phyloP scores from a whole-genome alignment of 108 stramenopile genomes.

The Cyclotella sp. region DNA sequence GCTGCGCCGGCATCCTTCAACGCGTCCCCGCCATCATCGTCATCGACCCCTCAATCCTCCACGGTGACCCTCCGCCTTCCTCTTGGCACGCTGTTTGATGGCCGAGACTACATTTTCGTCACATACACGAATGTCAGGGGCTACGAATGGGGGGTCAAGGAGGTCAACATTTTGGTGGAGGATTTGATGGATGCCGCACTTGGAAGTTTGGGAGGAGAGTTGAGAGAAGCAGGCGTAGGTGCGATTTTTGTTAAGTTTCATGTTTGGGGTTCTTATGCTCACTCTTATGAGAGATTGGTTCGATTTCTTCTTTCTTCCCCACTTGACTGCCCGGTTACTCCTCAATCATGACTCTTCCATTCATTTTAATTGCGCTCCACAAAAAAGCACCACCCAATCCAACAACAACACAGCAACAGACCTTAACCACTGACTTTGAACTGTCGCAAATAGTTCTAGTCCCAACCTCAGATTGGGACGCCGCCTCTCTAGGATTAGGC shows the following conservation, averaged over 20 bases:
- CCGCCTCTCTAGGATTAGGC: slow-evolving; percentile 37
- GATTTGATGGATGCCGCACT: slow-evolving; percentile 55
- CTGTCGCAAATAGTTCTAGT: slow-evolving; percentile 62
- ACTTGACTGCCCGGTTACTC: too few relatives aligned
- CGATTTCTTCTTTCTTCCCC: too few relatives aligned
- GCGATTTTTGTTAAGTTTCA: not conserved
- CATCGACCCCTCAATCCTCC: slow-evolving; percentile 26
- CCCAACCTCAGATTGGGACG: slow-evolving; percentile 62
- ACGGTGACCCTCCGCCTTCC: slow-evolving; percentile 57
- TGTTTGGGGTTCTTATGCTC: too few relatives aligned
- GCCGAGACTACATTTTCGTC: slow-evolving; percentile 58
- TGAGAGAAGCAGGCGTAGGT: not conserved
- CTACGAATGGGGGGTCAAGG: slow-evolving; percentile 59
- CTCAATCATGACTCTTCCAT: not conserved
- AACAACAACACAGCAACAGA: not conserved
- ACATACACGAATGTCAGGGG: slow-evolving; percentile 57
- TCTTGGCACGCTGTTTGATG: slow-evolving; percentile 61
- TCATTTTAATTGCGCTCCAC: not conserved
- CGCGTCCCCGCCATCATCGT: not conserved
- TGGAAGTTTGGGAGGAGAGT: not conserved
- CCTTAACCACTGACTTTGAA: slow-evolving; percentile 48
- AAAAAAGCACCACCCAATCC: not conserved
- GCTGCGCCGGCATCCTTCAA: slow-evolving; percentile 17
- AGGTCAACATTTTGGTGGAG: slow-evolving; percentile 52
- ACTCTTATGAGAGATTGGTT: too few relatives aligned